Evolutionary conservation across 1,284 basidiomycete species (phyloP), one percentile per base, ranked within the genome.

Genomic region (Ceratobasidium sp.): DNA sequence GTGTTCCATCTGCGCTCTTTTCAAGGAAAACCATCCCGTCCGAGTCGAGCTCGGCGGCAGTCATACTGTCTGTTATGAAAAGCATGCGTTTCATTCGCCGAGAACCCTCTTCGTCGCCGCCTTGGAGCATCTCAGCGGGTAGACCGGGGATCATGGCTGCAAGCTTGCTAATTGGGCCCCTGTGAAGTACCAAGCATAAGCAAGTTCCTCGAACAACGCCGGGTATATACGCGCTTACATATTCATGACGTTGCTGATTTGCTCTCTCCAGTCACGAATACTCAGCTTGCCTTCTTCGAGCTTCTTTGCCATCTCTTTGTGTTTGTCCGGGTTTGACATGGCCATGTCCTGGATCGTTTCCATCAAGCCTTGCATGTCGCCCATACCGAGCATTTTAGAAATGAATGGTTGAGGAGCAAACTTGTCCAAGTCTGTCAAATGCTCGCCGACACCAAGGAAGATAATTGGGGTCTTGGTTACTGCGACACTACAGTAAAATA

Each of bases 31-130:
- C 87, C 51, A 90, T 85, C 13, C 97, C 98, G 81, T 99, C 97
- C n/a, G 94, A 97, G 83, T 99, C 96, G 74, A 99, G 89, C 83
- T 99, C 98, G 73, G 85, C 85, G 19, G 91, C 88, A 51, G 95
- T 94, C 97, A 99, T 99, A 79, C 94, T 95, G 83, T 99, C 97
- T 27, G 95, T 98, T 81, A 99, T 98, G 85, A 93, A 99, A 78
- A 98, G 93, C 94, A 99, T 96, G 76, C 96, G 91, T 84, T 98
- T 98, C 90, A 99, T 92, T 75, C 94, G 91, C 78, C 89, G 83
- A 0, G 93, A 91, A 46, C 94, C 95, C 80, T 98, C 97, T 81
- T 98, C 96, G 80, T 95, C 94, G 37, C 92, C 92, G 49, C 94
- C 96, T 80, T 92, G 90, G 74, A 98, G 87, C 81, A 99, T 86